phyloP scores from a whole-genome alignment of 768 basidiomycete genomes.

The Leucosporidium creatinivorum region DNA sequence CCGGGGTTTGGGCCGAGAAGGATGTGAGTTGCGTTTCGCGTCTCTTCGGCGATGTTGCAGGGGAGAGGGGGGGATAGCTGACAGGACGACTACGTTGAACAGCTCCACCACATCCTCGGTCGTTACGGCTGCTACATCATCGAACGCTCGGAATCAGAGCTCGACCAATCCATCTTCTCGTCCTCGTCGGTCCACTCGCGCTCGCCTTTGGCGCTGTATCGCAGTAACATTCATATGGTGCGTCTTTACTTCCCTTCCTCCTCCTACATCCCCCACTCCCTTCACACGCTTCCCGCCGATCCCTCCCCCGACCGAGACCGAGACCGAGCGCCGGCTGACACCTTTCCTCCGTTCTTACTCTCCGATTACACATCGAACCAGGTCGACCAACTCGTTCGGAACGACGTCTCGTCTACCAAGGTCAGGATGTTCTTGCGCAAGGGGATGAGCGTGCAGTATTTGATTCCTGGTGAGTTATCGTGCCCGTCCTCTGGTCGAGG shows the following conservation, averaged over 20 bases:
- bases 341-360: background rate
- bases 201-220: slow-evolving; percentile 47
- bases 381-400: slow-evolving; percentile 33
- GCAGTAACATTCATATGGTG: slow-evolving; percentile 47
- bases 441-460: slow-evolving; percentile 56
- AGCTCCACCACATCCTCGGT: slow-evolving; percentile 68
- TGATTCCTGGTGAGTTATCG: slow-evolving; percentile 61
- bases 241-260: no score
- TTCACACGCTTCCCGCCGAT: no score
- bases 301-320: no score
- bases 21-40: slow-evolving; percentile 70
- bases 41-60: no score
- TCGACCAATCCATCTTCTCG: slow-evolving; percentile 43
- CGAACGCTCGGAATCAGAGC: slow-evolving; percentile 83
- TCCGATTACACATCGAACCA: background rate
- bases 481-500: no score
- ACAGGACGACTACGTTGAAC: no score
- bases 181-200: slow-evolving; percentile 37
- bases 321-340: slow-evolving; percentile 27
- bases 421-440: slow-evolving; percentile 53
- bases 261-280: no score
- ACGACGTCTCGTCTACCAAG: slow-evolving; percentile 55
- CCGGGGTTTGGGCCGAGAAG: slow-evolving; percentile 89
- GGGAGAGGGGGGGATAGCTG: no score
- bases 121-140: slow-evolving; percentile 91